Evolutionary conservation across 192 early-diverging fungal genomes (phyloP).

Genomic region (Chytriomyces sp.): DNA sequence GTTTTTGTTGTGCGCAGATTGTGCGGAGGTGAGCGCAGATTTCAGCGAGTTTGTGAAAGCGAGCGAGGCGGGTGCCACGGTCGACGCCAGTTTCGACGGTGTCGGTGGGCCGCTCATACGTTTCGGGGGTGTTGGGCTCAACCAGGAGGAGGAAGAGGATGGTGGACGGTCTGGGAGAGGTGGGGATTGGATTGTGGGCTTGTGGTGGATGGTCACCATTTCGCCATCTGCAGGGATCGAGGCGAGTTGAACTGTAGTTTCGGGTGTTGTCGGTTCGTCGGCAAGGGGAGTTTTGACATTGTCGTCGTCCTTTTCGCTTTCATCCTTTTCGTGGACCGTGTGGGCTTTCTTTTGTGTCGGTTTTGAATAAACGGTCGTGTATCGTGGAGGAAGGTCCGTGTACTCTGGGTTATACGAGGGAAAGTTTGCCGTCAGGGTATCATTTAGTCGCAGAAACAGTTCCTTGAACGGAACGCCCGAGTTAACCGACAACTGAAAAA

Average conservation of each 20-base stretch:
- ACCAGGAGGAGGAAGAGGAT: neutral
- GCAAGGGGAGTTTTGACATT: no score
- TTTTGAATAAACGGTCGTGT: neutral
- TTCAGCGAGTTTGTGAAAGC: neutral
- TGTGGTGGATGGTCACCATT: neutral
- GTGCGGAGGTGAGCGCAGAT: neutral
- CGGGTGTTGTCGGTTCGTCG: no score
- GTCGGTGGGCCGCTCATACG: neutral
- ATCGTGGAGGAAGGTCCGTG: neutral
- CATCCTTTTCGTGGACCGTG: no score
- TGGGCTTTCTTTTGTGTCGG: no score
- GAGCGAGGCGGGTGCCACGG: neutral
- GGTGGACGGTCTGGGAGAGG: neutral
- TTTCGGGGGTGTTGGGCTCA: neutral
- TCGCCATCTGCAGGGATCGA: neutral
- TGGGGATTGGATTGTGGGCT: neutral
- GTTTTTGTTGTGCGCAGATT: neutral
- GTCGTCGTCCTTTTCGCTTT: no score
- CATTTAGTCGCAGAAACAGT: neutral
- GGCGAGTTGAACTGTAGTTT: no score
- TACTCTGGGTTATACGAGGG: neutral
- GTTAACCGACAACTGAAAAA: neutral
- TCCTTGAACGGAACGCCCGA: neutral
- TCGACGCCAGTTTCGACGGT: neutral
- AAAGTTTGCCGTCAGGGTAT: neutral